Evolutionary conservation across 2,329 filamentous ascomycete species (phyloP), one percentile per base, ranked within the genome.

Genomic region (Cercospora beticola): DNA sequence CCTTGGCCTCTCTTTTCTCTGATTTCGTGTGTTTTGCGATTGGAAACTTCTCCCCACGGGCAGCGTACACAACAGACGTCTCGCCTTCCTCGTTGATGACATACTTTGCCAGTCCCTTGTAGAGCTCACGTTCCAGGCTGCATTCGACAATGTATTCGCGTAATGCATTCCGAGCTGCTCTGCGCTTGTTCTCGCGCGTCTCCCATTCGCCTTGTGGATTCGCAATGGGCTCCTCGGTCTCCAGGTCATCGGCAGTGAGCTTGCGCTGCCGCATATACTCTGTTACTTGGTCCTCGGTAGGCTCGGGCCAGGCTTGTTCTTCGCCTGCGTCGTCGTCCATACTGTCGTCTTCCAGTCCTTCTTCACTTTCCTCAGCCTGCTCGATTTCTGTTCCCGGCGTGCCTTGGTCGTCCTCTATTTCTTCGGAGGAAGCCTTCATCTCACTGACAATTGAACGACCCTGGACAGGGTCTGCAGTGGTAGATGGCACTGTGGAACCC

Each of bases 21-120:
- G 52, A 54, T n/a, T 64, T 54, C 6, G 62, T 52, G 40, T 49
- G 43, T 16, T 64, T 30, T 43, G 49, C 30, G n/a, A 30, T 56
- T 21, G 56, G 61, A 60, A 69, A 69, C 40, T 28, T 69, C 33
- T 69, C 60, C 26, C 67, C 67, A 7, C 54, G 23, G 36, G 60
- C 59, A 18, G 67, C 64, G 28, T 66, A 56, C 33, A 60, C 61
- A 14, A 69, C 16, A 36, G 43, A 62, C 16, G 56, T 52, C 36
- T 56, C 43, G 28, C 67, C 67, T 16, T 60, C 40, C 9, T 64
- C 61, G 36, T 59, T 31, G 1, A n/a, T 59, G 12, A 61, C 62
- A 62, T 58, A 69, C 26, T 69, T 66, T 21, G 67, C 67, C 28
- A 59, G 61, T 28, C 67, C 64, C 21, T 49, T 49, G 61, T 66